Evolutionary conservation across 768 basidiomycete species (phyloP), one percentile per base, ranked within the genome.

Genomic region (Rhodotorula graminis): DNA sequence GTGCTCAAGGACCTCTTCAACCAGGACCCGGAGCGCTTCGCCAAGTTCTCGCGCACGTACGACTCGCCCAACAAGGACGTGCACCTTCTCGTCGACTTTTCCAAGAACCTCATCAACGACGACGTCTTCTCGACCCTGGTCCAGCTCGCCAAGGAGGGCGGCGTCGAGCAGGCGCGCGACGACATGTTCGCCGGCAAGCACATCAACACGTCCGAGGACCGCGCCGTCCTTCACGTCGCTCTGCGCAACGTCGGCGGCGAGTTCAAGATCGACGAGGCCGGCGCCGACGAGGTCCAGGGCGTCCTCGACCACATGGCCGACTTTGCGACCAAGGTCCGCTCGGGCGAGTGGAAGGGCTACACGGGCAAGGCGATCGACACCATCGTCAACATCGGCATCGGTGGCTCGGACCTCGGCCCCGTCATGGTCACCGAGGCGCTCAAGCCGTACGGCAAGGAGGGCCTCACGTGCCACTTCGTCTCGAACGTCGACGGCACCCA

Each of bases 391-490:
- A 96, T 99, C 77, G 96, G 96, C 71, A 99, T 99, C 80, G 96
- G 96, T 67, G 96, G 96, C 64, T 96, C 93, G 49, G 96, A 99
- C 81, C 84, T 99, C 64, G 95, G 95, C 27, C 96, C 95, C 25
- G 94, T 97, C 78, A 99, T 99, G 96, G 94, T 97, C 70, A 94
- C 92, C 19, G 96, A 98, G 84, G 95, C 93, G 9, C 88, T 98
- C 82, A 96, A 94, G 83, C 82, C 88, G 12, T 99, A 96, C 85
- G 84, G 90, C 61, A 90, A 97, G 82, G 88, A 92, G 75, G 91
- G 92, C 81, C 84, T 98, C 67, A 88, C 85, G 58, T 87, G 88
- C 40, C 86, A 90, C 82, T 99, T 99, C 79, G 91, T 97, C 29
- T 92, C 90, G 79, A 98, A 99, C 85, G 93, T 99, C 82, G 96